These are phyloP conservation scores for Trifolium repens DNA, from an alignment of 306 rosid genomes.

Conservation along the genomic window DNA sequence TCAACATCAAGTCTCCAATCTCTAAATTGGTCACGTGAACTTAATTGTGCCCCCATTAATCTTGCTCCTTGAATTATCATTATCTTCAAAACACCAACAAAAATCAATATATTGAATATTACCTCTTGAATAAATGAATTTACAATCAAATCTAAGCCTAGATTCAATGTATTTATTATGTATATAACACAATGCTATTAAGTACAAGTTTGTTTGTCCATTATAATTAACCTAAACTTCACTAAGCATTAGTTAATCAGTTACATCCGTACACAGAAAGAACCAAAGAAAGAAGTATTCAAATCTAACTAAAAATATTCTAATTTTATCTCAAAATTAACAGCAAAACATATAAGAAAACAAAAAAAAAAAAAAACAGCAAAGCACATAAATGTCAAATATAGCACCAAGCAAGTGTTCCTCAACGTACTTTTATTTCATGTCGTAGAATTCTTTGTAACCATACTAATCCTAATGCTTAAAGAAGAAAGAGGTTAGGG, in stretches of 20 bases:
- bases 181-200: not conserved
- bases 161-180: constrained; percentile 3
- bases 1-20: constrained; percentile 95
- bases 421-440: no score
- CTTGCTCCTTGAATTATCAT: constrained; percentile 79
- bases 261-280: not conserved
- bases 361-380: not conserved
- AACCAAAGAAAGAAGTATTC: not conserved
- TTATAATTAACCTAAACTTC: not conserved
- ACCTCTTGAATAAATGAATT: constrained; percentile 4
- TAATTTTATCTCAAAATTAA: not conserved
- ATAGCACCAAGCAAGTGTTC: not conserved
- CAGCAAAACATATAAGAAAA: not conserved
- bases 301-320: constrained; percentile 28
- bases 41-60: constrained; percentile 75
- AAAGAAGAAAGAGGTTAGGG: no score
- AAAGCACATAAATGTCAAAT: not conserved
- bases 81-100: constrained; percentile 59
- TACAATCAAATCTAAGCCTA: constrained; percentile 8
- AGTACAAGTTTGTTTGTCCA: constrained; percentile 11
- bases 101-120: constrained; percentile 27
- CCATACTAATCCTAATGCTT: no score
- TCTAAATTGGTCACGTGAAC: constrained; percentile 70
- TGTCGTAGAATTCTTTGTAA: no score
- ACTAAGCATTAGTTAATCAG: constrained; percentile 12